phyloP scores from a whole-genome alignment of 805 yeast genomes.

The Candida awuae region DNA sequence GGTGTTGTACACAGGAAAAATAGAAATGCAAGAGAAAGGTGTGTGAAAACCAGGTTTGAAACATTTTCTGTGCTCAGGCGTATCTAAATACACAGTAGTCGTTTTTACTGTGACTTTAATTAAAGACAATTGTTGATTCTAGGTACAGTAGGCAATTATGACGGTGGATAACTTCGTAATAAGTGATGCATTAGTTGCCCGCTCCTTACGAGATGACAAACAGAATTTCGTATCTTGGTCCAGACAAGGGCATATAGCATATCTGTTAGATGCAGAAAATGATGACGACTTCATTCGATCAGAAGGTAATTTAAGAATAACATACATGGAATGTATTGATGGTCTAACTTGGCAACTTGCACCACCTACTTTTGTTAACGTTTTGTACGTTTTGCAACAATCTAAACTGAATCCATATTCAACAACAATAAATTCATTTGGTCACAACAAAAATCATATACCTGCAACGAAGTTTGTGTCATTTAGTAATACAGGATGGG shows the following conservation, averaged over 20 bases:
- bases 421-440: conserved; percentile 13
- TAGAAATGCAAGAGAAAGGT: too few species aligned
- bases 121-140: too few species aligned
- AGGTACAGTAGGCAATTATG: too few species aligned
- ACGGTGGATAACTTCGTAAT: conserved; percentile 8
- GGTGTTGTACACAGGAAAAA: too few species aligned
- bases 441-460: not conserved
- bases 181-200: conserved; percentile 21
- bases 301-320: conserved; percentile 38
- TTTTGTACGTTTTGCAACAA: not conserved
- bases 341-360: conserved; percentile 79
- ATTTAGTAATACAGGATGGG: conserved; percentile 78
- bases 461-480: conserved; percentile 34
- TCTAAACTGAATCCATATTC: not conserved
- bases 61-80: too few species aligned
- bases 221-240: conserved; percentile 56
- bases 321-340: conserved; percentile 65
- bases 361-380: conserved; percentile 31
- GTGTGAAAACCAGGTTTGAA: too few species aligned
- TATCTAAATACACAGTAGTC: too few species aligned
- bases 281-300: conserved; percentile 23
- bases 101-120: too few species aligned
- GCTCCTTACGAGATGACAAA: conserved; percentile 9
- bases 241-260: conserved; percentile 76
- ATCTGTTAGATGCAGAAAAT: conserved; percentile 21